A percentile compares a stretch with the other conserved stretches of the same genome.
Conservation (phyloP, 1,284 basidiomycete species). For the Ceratobasidium sp. region DNA sequence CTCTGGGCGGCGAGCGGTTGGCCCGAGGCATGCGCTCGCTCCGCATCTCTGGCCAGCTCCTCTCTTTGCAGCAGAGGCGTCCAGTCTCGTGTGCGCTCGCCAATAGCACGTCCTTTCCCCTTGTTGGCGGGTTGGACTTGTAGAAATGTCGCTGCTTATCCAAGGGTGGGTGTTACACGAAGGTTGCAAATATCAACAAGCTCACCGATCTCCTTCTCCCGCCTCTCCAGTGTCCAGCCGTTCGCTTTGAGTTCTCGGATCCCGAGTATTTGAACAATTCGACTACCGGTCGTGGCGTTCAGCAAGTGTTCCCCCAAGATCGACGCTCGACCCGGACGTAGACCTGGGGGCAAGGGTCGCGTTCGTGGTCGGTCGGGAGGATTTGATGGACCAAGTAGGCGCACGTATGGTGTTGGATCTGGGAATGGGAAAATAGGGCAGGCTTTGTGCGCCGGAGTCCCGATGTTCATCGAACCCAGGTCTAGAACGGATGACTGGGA, state of each 20-base stretch:
- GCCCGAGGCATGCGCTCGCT: not conserved
- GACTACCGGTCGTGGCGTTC: not conserved
- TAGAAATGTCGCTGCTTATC: not conserved
- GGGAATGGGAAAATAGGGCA: constrained; percentile 18
- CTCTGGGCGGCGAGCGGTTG: not conserved
- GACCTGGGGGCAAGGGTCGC: constrained; percentile 9
- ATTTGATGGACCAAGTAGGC: not conserved
- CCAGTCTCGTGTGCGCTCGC: constrained; percentile 10
- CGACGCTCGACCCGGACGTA: not conserved
- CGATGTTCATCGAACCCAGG: not conserved
- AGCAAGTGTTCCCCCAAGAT: constrained; percentile 20
- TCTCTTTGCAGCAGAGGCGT: not conserved
- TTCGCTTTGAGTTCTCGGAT: not conserved
- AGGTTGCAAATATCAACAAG: not conserved
- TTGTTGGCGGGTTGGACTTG: not conserved
- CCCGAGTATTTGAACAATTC: constrained; percentile 12
- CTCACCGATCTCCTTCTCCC: constrained; percentile 4
- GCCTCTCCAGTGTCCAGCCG: constrained; percentile 11
- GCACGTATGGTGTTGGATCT: not conserved
- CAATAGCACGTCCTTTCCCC: constrained; percentile 3
- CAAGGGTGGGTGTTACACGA: too few species aligned
- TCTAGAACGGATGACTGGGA: not conserved
- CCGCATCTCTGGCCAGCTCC: not conserved
- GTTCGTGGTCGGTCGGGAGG: not conserved
- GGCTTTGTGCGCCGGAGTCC: not conserved